Evolutionary conservation across 768 basidiomycete species (phyloP).

Genomic region (Pleurotus sapidus): DNA sequence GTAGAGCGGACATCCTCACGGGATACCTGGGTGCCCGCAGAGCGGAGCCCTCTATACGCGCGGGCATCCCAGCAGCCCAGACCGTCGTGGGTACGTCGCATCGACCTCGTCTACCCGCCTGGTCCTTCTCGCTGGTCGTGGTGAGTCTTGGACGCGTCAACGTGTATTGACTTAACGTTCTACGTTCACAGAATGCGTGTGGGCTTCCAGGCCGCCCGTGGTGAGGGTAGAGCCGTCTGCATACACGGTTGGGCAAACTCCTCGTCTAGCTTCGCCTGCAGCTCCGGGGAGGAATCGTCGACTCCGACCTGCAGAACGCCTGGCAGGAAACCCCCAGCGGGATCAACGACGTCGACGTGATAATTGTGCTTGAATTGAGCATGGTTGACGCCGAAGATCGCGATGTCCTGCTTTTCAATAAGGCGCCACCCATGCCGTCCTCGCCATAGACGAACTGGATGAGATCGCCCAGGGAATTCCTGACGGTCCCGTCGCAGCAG

Average conservation of each 20-base stretch:
- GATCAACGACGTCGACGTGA: constrained; percentile 92
- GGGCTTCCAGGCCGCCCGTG: too few relatives aligned
- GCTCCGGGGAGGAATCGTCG: constrained; percentile 77
- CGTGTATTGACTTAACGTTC: too few relatives aligned
- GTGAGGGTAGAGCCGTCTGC: too few relatives aligned
- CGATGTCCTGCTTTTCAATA: too few relatives aligned
- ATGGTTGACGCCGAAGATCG: constrained; percentile 68
- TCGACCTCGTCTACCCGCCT: too few relatives aligned
- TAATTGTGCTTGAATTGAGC: constrained; percentile 87
- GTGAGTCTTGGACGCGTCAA: too few relatives aligned
- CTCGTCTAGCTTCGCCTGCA: constrained; percentile 86
- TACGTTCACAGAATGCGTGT: too few relatives aligned
- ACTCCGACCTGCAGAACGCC: constrained; percentile 85
- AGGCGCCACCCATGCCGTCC: too few relatives aligned
- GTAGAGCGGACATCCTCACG: too few relatives aligned
- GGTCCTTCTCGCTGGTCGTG: too few relatives aligned
- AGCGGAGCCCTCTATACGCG: constrained; percentile 99
- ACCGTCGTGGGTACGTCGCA: constrained; percentile 99
- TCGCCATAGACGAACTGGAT: constrained; percentile 82
- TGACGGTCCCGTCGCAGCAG: constrained; percentile 95
- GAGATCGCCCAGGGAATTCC: constrained; percentile 95
- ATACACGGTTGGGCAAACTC: too few relatives aligned
- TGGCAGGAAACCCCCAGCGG: constrained; percentile 71
- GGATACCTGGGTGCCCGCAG: too few relatives aligned
- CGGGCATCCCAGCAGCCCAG: constrained; percentile 98